Base-by-base conservation (phyloP, 2,329 filamentous ascomycete genomes). In the Colletotrichum noveboracense region DNA sequence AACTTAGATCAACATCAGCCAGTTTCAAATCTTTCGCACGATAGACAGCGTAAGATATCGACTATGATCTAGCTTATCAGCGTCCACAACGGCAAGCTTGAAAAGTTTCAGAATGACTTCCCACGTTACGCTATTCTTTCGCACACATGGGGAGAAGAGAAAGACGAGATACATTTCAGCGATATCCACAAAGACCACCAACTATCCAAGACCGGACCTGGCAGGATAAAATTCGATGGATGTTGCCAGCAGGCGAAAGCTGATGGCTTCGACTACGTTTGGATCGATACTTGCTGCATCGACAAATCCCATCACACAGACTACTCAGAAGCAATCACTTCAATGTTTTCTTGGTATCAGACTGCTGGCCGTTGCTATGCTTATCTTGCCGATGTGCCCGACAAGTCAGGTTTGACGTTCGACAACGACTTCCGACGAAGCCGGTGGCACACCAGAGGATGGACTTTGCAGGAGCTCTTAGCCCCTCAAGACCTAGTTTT, bases 21-120 rank as follows among this genome's bases (percentile, higher is more conserved):
- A 38, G 36, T 38, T 1, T 8, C 0, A 0, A 18, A 9, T 38
- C 0, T 38, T 38, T 38, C 7, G 1, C 1, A 38, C 8, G 8
- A 38, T 5, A 38, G 16, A 18, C 36, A 18, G 38, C 38, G 1
- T 10, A n/a, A 43, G 18, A n/a, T 0, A 10, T 8, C 10, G 18
- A 48, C 10, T 2, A 48, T 48, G 43, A 48, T 21, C 3, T 48
- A n/a, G 43, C n/a, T 48, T 7, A 21, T 48, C 9, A 48, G 21
- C 43, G n/a, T 48, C 4, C n/a, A 48, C 43, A 21, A 0, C 10
- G 6, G 43, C 6, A 48, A 48, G n/a, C 43, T 21, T 0, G 10
- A 48, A 21, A 48, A 21, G 6, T 48, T 48, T 48, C 43, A 48
- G 43, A 21, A 13, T 1, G 0, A 48, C 10, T 21, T 48, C 1